Base-by-base conservation (phyloP, 352 stramenopile species). In the Globisporangium parvum region DNA sequence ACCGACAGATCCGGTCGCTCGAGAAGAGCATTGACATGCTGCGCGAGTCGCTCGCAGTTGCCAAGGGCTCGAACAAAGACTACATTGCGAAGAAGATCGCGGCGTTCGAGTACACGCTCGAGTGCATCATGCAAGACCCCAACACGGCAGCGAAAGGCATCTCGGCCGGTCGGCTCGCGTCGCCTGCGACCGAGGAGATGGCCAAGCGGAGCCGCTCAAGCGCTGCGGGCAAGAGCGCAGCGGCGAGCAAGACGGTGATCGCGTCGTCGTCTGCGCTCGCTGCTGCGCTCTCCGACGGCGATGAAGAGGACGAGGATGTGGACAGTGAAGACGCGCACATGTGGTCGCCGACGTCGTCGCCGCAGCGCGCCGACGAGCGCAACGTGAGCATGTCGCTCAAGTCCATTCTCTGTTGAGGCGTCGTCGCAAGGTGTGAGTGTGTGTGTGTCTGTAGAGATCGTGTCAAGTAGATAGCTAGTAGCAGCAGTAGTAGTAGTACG, bases 11-110 rank as follows among this genome's bases (percentile, higher is more conserved):
- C 66, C 79, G 80, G 33, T 85, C 70, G 44, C 55, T 93, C 44
- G 76, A 90, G 57, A 93, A 93, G 66, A 91, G 80, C 59, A 91
- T 93, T 47, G 78, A 89, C 49, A 86, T 89, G 78, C 58, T 91
- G 47, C 73, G 75, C 17, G 80, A 88, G 65, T 88, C 80, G 41
- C 71, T 91, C 28, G 55, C 66, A 28, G 74, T 87, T 53, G 80
- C 80, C 37, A 91, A 88, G 53, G 80, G 80, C 20, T 80, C 75
- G 33, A 88, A 88, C 64, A 83, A 75, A 54, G 80, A 88, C 55
- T 88, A 91, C 66, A 88, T 91, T 53, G 68, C 73, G 56, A 88
- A 88, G 65, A 91, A 91, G 67, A 91, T 91, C 55, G 75, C 75
- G 24, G 75, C 80, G 2, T 91, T 91, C 46, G 80, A 91, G 75